These are phyloP conservation scores for Pseudocercospora fuligena DNA, from an alignment of 2,329 filamentous ascomycete genomes.

Conservation along the genomic window DNA sequence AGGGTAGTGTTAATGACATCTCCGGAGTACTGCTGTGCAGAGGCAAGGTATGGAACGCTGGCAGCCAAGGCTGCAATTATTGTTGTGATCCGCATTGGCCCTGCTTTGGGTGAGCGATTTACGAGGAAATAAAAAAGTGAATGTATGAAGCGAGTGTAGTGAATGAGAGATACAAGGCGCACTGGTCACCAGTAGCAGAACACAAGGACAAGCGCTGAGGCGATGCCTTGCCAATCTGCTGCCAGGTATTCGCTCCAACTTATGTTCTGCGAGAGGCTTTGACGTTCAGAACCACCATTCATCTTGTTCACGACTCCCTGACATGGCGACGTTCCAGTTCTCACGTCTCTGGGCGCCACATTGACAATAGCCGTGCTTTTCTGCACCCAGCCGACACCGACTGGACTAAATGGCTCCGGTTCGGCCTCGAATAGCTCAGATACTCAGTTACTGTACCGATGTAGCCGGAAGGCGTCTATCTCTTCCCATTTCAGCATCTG, in stretches of 20 bases:
- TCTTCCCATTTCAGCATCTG: neutral
- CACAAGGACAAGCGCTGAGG: neutral
- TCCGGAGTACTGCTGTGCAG: conserved; percentile 41
- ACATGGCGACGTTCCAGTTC: neutral
- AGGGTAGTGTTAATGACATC: conserved; percentile 39
- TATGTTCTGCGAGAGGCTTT: neutral
- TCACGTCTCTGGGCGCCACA: neutral
- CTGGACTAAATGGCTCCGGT: neutral
- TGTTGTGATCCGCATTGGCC: conserved; percentile 22
- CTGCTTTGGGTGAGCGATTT: neutral
- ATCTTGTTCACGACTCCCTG: neutral
- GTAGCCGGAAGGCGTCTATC: neutral
- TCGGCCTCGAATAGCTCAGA: neutral
- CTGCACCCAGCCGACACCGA: neutral
- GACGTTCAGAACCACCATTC: neutral
- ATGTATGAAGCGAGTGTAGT: neutral
- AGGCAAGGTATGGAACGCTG: conserved; percentile 9
- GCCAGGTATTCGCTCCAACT: neutral
- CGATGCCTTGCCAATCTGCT: neutral
- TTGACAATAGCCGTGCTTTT: neutral
- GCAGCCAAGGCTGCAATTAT: conserved; percentile 22
- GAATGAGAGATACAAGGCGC: neutral
- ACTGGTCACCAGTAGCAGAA: neutral
- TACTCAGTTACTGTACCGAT: neutral
- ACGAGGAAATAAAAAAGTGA: neutral